A percentile compares a stretch with the other conserved stretches of the same genome.
Conservation (phyloP, 2,329 filamentous ascomycete genomes). For the Bipolaris bicolor region DNA sequence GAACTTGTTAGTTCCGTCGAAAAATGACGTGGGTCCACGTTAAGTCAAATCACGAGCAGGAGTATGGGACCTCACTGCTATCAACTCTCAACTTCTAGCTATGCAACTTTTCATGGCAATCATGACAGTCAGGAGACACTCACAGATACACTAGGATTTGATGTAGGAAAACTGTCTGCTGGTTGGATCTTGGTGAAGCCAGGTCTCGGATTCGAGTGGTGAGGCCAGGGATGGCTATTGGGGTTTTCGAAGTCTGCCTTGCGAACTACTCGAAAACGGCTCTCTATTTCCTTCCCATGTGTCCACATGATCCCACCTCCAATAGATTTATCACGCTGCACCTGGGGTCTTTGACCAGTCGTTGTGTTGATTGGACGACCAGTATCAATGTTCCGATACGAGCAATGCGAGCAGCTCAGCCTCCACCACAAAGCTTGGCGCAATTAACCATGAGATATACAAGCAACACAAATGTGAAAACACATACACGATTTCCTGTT, state of each 20-base stretch:
- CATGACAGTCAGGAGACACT: too few species aligned
- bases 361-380: neutral
- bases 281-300: neutral
- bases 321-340: neutral
- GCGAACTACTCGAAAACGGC: too few species aligned
- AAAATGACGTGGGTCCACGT: neutral
- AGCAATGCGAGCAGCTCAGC: conserved; percentile 27
- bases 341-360: neutral
- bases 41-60: neutral
- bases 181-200: too few species aligned
- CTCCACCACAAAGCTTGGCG: conserved; percentile 22
- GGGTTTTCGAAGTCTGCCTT: neutral
- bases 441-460: conserved; percentile 1
- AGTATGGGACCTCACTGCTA: neutral
- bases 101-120: neutral
- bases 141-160: neutral
- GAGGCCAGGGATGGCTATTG: too few species aligned
- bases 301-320: neutral
- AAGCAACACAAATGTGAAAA: neutral
- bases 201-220: too few species aligned
- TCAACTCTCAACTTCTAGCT: neutral
- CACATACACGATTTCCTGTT: neutral
- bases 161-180: too few species aligned
- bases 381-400: conserved; percentile 8
- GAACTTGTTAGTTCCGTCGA: too few species aligned